phyloP scores from a whole-genome alignment of 1,139 yeast genomes.

The Saccharomyces pastorianus region DNA sequence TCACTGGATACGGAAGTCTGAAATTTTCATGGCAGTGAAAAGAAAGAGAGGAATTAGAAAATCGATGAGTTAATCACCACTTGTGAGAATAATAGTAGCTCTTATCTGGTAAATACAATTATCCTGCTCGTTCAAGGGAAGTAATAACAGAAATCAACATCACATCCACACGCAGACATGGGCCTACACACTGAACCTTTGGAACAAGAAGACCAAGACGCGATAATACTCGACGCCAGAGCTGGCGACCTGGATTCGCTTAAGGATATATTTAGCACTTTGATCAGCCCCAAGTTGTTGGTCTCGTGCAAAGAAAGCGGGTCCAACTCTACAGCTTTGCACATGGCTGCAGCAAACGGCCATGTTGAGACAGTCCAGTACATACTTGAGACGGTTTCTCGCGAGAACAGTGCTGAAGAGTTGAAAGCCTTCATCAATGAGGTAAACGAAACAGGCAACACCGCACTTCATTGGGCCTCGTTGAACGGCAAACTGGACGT shows the following conservation, averaged over 20 bases:
- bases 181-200: slow-evolving; percentile 30
- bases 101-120: background rate
- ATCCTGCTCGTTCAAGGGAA: background rate
- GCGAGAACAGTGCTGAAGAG: slow-evolving; percentile 32
- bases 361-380: slow-evolving; percentile 60
- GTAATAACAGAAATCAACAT: background rate
- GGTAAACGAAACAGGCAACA: slow-evolving; percentile 75
- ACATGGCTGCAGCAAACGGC: slow-evolving; percentile 94
- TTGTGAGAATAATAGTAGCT: background rate
- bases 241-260: slow-evolving; percentile 76
- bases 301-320: slow-evolving; percentile 42
- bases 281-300: slow-evolving; percentile 44
- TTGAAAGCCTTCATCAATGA: slow-evolving; percentile 44
- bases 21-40: background rate
- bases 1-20: background rate
- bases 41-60: background rate
- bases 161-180: slow-evolving; percentile 17
- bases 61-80: background rate
- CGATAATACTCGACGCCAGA: slow-evolving; percentile 74
- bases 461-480: slow-evolving; percentile 95
- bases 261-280: slow-evolving; percentile 55
- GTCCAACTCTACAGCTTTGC: slow-evolving; percentile 69
- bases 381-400: slow-evolving; percentile 43
- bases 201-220: slow-evolving; percentile 71
- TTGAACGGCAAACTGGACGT: slow-evolving; percentile 73